Evolutionary conservation across 169 alveolate genomes (phyloP), one percentile per base, ranked within the genome.

Genomic region (Besnoitia besnoiti): DNA sequence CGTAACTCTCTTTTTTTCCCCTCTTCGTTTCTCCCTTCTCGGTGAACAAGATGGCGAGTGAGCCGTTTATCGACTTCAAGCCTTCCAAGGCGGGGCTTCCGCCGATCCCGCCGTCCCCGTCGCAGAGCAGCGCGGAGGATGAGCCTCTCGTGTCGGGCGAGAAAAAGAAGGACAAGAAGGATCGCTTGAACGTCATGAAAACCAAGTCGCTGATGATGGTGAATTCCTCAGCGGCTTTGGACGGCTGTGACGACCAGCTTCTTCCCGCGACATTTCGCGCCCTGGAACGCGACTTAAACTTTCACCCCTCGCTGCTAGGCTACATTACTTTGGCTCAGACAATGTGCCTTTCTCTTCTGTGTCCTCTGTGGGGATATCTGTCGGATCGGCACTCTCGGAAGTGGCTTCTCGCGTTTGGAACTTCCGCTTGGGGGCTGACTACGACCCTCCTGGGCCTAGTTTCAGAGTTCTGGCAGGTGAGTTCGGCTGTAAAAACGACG

Each of bases 301-400:
- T 97, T 77, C 95, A 96, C 14, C 98, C 99, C 0, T 92, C 96
- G 35, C 93, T 96, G 40, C 96, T 97, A 37, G 96, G 98, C 10
- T 92, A 94, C 85, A 94, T 97, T 85, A 96, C 98, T 12, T 94
- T 97, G 82, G 98, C 95, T 30, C 99, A 97, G 93, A 95, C 96
- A 21, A 92, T 97, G 76, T 95, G 97, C 92, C 94, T 97, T 90
- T 97, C 98, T 33, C 88, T 95, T 30, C 96, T 95, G 90, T 94
- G 98, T 80, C 99, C 99, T 19, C 92, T 97, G 47, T 97, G 99
- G 99, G 99, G 99, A 24, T 96, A 92, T 75, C 93, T 97, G 77
- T 96, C 98, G 33, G 99, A 97, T 90, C 94, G 95, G 82, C 95
- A 94, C 95, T 96, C 98, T 33, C 88, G 97, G 91, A 95, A 96